Conservation (phyloP, 805 yeast genomes). For the Kuraishia cidri region DNA sequence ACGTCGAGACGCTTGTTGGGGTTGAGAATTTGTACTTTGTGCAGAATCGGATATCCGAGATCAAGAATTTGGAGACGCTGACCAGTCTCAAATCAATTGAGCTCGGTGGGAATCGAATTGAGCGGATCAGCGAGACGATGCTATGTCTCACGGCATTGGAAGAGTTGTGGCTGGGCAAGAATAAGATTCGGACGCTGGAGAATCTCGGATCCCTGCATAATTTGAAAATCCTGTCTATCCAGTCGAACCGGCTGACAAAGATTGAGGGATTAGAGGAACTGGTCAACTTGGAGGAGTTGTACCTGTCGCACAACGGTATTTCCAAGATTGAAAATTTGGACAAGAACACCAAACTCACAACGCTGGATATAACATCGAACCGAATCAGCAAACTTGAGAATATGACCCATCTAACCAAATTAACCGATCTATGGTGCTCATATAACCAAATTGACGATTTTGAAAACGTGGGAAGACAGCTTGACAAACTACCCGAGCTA, state of each 20-base stretch:
- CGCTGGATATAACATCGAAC: conserved; percentile 79
- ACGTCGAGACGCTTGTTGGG: conserved; percentile 51
- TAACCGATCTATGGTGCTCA: conserved; percentile 94
- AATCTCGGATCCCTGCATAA: conserved; percentile 52
- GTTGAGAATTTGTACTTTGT: conserved; percentile 74
- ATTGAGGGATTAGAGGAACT: conserved; percentile 76
- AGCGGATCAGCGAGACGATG: conserved; percentile 46
- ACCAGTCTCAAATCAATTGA: conserved; percentile 61
- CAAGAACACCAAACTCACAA: conserved; percentile 52
- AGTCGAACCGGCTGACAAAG: conserved; percentile 71
- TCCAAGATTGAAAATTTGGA: conserved; percentile 71
- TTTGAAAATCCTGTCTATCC: conserved; percentile 75
- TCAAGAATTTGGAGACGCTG: conserved; percentile 56
- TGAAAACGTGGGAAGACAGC: conserved; percentile 57
- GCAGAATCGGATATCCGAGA: conserved; percentile 74
- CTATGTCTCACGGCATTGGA: conserved; percentile 45
- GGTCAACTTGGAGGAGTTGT: conserved; percentile 72
- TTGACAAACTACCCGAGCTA: conserved; percentile 51
- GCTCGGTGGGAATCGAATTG: conserved; percentile 81
- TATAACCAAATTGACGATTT: conserved; percentile 62
- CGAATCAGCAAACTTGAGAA: conserved; percentile 52
- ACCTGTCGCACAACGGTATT: conserved; percentile 80
- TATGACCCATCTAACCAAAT: conserved; percentile 50
- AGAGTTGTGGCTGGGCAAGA: conserved; percentile 91
- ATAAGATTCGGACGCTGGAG: conserved; percentile 56